Conservation (phyloP, 768 basidiomycete species). For the Lactarius deliciosus region DNA sequence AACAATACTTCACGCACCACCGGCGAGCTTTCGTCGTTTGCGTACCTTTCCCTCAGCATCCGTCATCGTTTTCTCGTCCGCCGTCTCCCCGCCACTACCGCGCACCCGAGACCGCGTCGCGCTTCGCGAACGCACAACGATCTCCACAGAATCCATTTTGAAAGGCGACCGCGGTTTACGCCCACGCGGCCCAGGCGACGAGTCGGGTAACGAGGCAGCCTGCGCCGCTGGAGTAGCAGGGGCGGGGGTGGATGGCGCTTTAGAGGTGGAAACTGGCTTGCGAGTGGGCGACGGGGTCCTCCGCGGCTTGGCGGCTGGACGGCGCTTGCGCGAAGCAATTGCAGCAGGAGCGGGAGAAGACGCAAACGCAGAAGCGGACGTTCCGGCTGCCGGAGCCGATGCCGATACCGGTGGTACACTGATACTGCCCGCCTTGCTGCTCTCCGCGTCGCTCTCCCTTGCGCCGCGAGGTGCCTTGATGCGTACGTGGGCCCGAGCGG, state of each 20-base stretch:
- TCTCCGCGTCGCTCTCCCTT: conserved; percentile 11
- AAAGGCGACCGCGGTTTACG: conserved; percentile 14
- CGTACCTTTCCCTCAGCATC: conserved; percentile 17
- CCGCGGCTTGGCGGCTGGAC: conserved; percentile 1
- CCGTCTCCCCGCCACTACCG: conserved; percentile 18
- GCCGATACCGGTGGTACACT: background rate
- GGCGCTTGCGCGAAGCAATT: conserved; percentile 4
- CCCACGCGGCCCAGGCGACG: conserved; percentile 11
- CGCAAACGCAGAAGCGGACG: background rate
- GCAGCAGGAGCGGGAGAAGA: background rate
- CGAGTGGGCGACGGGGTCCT: conserved; percentile 6
- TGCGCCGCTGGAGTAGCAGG: background rate
- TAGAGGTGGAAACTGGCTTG: background rate
- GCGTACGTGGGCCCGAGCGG: conserved; percentile 6
- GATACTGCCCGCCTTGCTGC: conserved; percentile 12
- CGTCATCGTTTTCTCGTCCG: conserved; percentile 21
- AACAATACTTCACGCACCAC: conserved; percentile 2
- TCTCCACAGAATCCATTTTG: conserved; percentile 25
- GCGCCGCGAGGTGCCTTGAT: background rate
- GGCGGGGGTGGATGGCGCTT: too few species aligned
- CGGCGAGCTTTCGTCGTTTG: conserved; percentile 22
- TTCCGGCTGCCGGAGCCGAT: background rate
- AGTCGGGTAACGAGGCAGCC: background rate
- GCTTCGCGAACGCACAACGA: conserved; percentile 21
- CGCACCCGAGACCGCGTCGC: conserved; percentile 21